These are phyloP conservation scores for barley (Hordeum vulgare) DNA, from an alignment of 176 grass and related monocot species.

Conservation along the genomic window MorexV3_pseudomolecules_assembly NC_058524.1:277231104-277231603, in stretches of 20 bases:
- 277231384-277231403: no score
- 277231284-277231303: slow-evolving; percentile 33
- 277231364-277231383: no score
- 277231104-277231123: not conserved
- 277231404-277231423: no score
- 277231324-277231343: slow-evolving; percentile 57
- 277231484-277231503: no score
- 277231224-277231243: not conserved
- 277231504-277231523: no score
- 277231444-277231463: no score
- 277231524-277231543: no score
- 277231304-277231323: slow-evolving; percentile 39
- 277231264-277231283: slow-evolving; percentile 37
- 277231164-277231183: not conserved
- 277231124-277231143: not conserved
- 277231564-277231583: no score
- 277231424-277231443: no score
- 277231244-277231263: not conserved
- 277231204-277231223: not conserved
- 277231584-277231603: no score
- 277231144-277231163: not conserved
- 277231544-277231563: no score
- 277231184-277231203: not conserved
- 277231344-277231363: slow-evolving; percentile 25
- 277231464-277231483: no score